Base-by-base conservation (phyloP, 164 flowering plant genomes). In the Vitis amurensis region DNA sequence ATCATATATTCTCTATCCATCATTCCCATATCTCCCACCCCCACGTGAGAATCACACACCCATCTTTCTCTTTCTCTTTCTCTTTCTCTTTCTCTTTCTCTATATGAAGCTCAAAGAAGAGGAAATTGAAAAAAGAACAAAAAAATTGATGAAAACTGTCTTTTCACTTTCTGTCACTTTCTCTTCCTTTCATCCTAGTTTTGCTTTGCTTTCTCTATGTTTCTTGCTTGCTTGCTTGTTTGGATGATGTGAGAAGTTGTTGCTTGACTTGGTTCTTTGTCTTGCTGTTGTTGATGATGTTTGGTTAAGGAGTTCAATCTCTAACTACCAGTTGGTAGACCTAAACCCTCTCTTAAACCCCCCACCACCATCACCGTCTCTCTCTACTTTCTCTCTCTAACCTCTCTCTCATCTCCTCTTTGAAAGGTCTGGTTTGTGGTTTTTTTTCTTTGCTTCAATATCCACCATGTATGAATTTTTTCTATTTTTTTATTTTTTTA, bases 311-410 rank as follows among this genome's bases (percentile, higher is more conserved):
- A 80, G 86, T 80, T 86, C 81, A 82, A 81, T 85, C 88, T 68
- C 76, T 87, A 89, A 89, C 93, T 3, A 91, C 91, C 96, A 85
- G 96, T 87, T 82, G 93, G 93, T 91, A 64, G 90, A 91, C 91
- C 96, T 88, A 85, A 89, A 87, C 82, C 85, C 86, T 80, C 79
- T 31, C 84, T 77, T 83, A 80, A 89, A 86, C 85, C 90, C 76
- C 74, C 44, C 61, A 52, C 62, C 67, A 48, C 53, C 62, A 58
- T 31, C 37, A 60, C n/a, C 19, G 0, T 67, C 72, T 76, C 68
- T 64, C 60, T 64, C 69, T 52, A 30, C 49, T 50, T 59, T 69
- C 70, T 48, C 52, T 68, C 55, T 66, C 55, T 59, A 50, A 30
- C 63, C 67, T 74, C 78, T 71, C 66, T 75, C 79, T 73, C 77